phyloP scores from a whole-genome alignment of 2,329 filamentous ascomycete genomes.

The Pestalotiopsis sp. region DNA sequence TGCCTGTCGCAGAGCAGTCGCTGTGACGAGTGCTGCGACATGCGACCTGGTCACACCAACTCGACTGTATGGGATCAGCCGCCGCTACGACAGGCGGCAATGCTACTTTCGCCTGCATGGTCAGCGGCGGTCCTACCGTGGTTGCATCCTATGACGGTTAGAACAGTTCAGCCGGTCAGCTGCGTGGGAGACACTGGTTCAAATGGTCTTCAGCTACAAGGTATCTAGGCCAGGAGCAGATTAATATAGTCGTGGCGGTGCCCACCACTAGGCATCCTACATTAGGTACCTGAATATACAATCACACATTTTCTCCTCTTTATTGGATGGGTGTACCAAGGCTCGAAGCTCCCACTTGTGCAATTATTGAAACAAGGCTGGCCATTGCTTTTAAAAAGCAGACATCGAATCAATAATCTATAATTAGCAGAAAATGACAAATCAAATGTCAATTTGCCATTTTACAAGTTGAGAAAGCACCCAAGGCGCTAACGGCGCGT shows the following conservation, averaged over 20 bases:
- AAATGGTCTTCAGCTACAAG: neutral
- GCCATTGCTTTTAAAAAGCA: too few species aligned
- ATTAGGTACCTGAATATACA: neutral
- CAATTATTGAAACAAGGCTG: too few species aligned
- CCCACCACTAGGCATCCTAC: neutral
- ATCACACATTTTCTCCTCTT: too few species aligned
- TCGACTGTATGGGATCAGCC: neutral
- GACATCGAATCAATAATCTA: too few species aligned
- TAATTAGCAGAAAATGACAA: too few species aligned
- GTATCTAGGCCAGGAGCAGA: neutral
- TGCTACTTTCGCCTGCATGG: neutral
- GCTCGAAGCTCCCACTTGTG: too few species aligned
- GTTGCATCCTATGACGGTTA: neutral
- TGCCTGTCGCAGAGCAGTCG: neutral
- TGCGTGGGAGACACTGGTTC: neutral
- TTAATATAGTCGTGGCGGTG: neutral
- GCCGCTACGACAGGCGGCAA: neutral
- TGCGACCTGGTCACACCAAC: constrained; percentile 1
- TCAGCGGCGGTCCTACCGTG: neutral
- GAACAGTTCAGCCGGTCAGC: neutral
- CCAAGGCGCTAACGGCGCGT: too few species aligned
- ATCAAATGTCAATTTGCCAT: too few species aligned
- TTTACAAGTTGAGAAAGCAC: too few species aligned
- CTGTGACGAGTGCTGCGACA: neutral
- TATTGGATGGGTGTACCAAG: too few species aligned